These are phyloP conservation scores for Wickerhamiella nectarea DNA, from an alignment of 805 yeast species.

Conservation along the genomic window DNA sequence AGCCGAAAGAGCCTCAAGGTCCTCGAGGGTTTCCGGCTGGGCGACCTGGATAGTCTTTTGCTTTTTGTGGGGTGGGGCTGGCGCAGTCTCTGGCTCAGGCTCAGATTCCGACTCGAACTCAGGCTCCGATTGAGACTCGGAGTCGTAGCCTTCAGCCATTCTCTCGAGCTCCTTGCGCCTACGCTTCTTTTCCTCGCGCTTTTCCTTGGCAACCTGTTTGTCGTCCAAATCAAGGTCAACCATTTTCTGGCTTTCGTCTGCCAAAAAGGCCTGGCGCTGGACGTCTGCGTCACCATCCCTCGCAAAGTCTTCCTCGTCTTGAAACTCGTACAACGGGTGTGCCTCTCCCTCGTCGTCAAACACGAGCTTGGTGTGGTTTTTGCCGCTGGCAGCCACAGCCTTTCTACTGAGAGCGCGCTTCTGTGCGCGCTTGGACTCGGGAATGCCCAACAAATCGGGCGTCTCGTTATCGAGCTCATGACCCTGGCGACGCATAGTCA, in stretches of 20 bases:
- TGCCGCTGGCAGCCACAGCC: conserved; percentile 42
- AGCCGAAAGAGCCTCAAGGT: conserved; percentile 55
- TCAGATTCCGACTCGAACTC: conserved; percentile 15
- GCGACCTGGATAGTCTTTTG: conserved; percentile 57
- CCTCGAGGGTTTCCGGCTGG: conserved; percentile 83
- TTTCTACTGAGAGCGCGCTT: conserved; percentile 84
- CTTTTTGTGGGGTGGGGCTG: conserved; percentile 19
- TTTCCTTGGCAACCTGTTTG: conserved; percentile 60
- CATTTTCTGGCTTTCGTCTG: conserved; percentile 58
- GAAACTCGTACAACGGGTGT: conserved; percentile 82
- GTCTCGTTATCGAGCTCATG: conserved; percentile 42
- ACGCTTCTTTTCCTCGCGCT: conserved; percentile 78
- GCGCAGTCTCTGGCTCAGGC: conserved; percentile 24
- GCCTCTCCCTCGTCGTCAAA: conserved; percentile 94
- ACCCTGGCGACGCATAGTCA: conserved; percentile 64
- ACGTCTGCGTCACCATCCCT: conserved; percentile 50
- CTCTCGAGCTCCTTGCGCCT: conserved; percentile 70
- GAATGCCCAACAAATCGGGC: conserved; percentile 40
- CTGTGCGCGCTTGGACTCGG: conserved; percentile 69
- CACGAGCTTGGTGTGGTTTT: conserved; percentile 60
- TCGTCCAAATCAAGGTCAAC: conserved; percentile 58
- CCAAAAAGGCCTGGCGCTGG: conserved; percentile 57
- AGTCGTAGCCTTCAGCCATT: conserved; percentile 28
- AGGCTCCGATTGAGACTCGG: conserved; percentile 14
- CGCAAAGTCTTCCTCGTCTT: conserved; percentile 76